Evolutionary conservation across 1,139 yeast species (phyloP), one percentile per base, ranked within the genome.

Genomic region (Scheffersomyces illinoinensis): DNA sequence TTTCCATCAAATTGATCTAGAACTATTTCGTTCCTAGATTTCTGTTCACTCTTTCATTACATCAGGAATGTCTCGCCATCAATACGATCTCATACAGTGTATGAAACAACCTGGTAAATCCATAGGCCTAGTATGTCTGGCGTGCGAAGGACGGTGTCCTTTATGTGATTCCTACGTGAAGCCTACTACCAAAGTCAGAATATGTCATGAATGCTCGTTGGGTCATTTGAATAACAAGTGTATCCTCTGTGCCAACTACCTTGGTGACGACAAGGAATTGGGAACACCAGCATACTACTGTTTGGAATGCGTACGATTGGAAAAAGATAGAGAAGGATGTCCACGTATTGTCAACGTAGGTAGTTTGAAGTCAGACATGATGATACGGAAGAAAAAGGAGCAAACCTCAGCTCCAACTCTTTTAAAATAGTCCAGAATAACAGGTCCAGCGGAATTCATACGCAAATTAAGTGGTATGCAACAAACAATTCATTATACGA

Each of bases 131-230:
- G 79, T 93, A 8, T 93, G 99, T 69, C 86, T 85, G 50, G 90
- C 84, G 71, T 93, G 99, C 72, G 98, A 93, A 69, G 98, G 98
- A 1, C 82, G 88, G 63, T 93, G 99, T 69, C 98, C 98, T 2
- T 79, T 87, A 1, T 93, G 99, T 73, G 98, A 93, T 70, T 90
- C 97, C 1, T 85, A 83, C 64, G 97, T 92, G 14, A 87, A 90
- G 61, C 93, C 97, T 0, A 83, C 85, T 7, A 80, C 86, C n/a
- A 75, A 79, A 58, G 98, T 88, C 2, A 79, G 90, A 62, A 83
- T 92, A 43, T 93, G 99, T 73, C 93, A 90, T 60, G 96, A 89
- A 64, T 93, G 99, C 71, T 82, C 96, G 0, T 85, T 86, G 67
- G 96, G 96, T 17, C 86, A 88, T 60, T 72, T 79, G 56, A 83